Evolutionary conservation across 257 asterid species (phyloP).

Genomic region (Nicotiana tabacum): DNA sequence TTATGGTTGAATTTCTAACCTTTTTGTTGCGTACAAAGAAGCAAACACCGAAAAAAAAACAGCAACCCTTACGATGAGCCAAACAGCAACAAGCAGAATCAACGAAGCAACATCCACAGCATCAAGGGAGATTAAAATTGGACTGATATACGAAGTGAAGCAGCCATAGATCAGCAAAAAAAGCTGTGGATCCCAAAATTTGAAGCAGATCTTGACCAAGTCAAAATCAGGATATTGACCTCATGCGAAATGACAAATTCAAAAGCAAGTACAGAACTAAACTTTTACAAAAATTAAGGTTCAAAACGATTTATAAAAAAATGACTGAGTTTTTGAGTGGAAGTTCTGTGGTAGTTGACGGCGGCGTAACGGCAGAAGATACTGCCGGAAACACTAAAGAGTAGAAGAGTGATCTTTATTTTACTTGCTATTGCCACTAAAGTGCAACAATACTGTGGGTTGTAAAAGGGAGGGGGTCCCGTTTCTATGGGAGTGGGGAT

Average conservation of each 20-base stretch:
- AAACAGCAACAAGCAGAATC: too few relatives aligned
- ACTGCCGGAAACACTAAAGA: constrained; percentile 11
- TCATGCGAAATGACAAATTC: background rate
- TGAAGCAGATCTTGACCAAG: constrained; percentile 28
- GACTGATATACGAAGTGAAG: constrained; percentile 11
- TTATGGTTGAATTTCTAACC: too few relatives aligned
- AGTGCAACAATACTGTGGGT: constrained; percentile 5
- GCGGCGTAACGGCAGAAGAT: constrained; percentile 11
- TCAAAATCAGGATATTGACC: constrained; percentile 5
- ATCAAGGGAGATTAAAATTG: constrained; percentile 24
- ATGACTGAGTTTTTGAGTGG: background rate
- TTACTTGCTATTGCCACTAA: constrained; percentile 7
- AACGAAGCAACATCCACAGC: too few relatives aligned
- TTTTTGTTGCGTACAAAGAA: too few relatives aligned
- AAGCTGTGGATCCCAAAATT: constrained; percentile 25
- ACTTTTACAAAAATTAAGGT: background rate
- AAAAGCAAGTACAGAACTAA: background rate
- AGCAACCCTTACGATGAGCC: too few relatives aligned
- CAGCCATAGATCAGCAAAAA: constrained; percentile 20
- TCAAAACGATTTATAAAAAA: background rate
- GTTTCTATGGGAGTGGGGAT: too few relatives aligned
- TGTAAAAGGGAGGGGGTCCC: background rate
- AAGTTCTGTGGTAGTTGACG: background rate
- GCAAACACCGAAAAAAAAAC: too few relatives aligned
- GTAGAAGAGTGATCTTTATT: background rate